These are phyloP conservation scores for Astragalus membranaceus DNA, from an alignment of 306 rosid species.

Conservation along the genomic window DNA sequence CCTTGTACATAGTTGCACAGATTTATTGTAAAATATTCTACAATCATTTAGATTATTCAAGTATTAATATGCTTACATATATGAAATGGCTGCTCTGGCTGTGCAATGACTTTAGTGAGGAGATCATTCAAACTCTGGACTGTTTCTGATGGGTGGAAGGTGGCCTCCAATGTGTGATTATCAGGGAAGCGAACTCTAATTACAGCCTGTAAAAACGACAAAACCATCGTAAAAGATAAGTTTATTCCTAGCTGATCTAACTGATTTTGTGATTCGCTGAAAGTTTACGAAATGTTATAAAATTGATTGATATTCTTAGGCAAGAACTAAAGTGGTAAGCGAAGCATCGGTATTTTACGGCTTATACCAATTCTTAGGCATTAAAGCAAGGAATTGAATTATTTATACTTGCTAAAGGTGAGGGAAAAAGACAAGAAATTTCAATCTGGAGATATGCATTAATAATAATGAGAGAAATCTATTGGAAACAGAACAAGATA, in stretches of 20 bases:
- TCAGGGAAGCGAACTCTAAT: slow-evolving; percentile 87
- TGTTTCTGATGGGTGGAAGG: slow-evolving; percentile 76
- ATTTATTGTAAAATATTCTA: too few relatives aligned
- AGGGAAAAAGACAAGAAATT: too few relatives aligned
- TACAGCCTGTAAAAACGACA: slow-evolving; percentile 48
- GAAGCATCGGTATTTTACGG: too few relatives aligned
- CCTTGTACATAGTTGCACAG: too few relatives aligned
- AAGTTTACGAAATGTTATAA: background rate
- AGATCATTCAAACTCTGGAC: slow-evolving; percentile 68
- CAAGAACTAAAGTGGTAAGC: too few relatives aligned
- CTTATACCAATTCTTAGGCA: too few relatives aligned
- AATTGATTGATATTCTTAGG: background rate
- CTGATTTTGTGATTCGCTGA: background rate
- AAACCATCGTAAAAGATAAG: background rate
- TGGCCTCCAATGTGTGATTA: slow-evolving; percentile 74
- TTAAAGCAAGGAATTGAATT: too few relatives aligned
- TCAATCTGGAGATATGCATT: too few relatives aligned
- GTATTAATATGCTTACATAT: slow-evolving; percentile 44
- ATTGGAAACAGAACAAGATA: too few relatives aligned
- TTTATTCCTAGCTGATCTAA: background rate
- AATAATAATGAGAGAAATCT: too few relatives aligned
- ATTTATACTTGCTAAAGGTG: too few relatives aligned
- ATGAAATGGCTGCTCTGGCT: slow-evolving; percentile 63
- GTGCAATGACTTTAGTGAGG: slow-evolving; percentile 56
- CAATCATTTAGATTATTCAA: too few relatives aligned